phyloP scores from a whole-genome alignment of 1,284 basidiomycete species.

The Termitomyces sp. region DNA sequence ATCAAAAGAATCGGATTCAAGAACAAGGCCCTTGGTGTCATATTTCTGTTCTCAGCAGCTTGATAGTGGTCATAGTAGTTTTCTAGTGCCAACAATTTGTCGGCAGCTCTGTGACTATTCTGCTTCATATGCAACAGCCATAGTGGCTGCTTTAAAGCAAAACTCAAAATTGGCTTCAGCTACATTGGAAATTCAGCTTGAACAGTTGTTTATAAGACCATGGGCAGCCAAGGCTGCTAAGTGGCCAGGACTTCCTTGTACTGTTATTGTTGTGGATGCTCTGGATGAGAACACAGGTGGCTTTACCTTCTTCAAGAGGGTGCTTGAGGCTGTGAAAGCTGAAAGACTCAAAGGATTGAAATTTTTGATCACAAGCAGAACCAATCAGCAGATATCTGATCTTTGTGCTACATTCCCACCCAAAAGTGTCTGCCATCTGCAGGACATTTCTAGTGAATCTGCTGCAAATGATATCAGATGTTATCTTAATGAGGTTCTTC shows the following conservation, averaged over 20 bases:
- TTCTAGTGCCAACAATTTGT: not conserved
- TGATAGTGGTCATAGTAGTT: not conserved
- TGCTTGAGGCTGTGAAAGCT: not conserved
- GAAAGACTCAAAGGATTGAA: not conserved
- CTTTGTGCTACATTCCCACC: not conserved
- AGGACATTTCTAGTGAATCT: not conserved
- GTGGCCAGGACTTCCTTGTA: no score
- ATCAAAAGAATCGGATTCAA: no score
- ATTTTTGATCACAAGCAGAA: slow-evolving; percentile 2
- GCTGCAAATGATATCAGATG: not conserved
- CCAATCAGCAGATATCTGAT: not conserved
- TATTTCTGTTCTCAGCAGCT: slow-evolving; percentile 2
- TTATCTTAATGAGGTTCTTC: not conserved
- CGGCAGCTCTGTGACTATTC: not conserved
- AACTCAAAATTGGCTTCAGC: not conserved
- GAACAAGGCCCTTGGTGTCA: not conserved
- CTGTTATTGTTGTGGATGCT: slow-evolving; percentile 1
- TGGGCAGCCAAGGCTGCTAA: not conserved
- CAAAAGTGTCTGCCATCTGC: not conserved
- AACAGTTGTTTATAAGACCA: not conserved
- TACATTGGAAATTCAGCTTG: not conserved
- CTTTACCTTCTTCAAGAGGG: not conserved
- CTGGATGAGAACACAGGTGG: not conserved
- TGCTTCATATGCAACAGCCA: not conserved
- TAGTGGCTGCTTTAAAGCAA: not conserved